These are phyloP conservation scores for Heteromeles arbutifolia DNA, from an alignment of 306 rosid species.

Conservation along the genomic window DNA sequence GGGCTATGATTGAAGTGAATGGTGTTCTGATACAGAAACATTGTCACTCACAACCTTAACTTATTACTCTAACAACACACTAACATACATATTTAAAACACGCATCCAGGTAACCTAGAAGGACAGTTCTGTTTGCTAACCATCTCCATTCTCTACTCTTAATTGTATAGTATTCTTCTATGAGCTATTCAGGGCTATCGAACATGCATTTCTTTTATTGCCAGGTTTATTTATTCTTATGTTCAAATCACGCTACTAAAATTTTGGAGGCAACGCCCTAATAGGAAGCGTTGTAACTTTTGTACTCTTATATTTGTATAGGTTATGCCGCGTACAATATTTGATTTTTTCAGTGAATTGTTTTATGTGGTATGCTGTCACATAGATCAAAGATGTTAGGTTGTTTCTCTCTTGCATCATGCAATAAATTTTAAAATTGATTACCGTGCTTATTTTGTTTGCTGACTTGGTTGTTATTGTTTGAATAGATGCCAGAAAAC, in stretches of 20 bases:
- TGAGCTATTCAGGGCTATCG: neutral
- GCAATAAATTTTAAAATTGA: neutral
- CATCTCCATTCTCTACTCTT: neutral
- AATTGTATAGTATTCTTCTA: neutral
- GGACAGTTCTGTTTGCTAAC: neutral
- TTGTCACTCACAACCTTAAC: neutral
- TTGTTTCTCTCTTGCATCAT: neutral
- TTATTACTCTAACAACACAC: neutral
- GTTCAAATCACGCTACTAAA: neutral
- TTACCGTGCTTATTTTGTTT: neutral
- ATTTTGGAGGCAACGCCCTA: too few species aligned
- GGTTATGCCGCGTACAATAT: neutral
- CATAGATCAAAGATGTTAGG: neutral
- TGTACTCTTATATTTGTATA: too few species aligned
- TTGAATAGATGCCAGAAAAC: neutral
- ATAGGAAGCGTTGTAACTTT: neutral
- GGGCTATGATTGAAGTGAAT: neutral
- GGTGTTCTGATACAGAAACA: neutral
- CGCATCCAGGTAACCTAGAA: neutral
- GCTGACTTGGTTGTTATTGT: neutral
- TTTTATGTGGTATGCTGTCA: neutral
- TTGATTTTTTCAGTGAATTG: neutral
- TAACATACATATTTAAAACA: neutral
- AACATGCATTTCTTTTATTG: neutral
- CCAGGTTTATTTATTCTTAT: neutral